Evolutionary conservation across 2,329 filamentous ascomycete genomes (phyloP), one percentile per base, ranked within the genome.

Genomic region (Davidsoniella virescens): DNA sequence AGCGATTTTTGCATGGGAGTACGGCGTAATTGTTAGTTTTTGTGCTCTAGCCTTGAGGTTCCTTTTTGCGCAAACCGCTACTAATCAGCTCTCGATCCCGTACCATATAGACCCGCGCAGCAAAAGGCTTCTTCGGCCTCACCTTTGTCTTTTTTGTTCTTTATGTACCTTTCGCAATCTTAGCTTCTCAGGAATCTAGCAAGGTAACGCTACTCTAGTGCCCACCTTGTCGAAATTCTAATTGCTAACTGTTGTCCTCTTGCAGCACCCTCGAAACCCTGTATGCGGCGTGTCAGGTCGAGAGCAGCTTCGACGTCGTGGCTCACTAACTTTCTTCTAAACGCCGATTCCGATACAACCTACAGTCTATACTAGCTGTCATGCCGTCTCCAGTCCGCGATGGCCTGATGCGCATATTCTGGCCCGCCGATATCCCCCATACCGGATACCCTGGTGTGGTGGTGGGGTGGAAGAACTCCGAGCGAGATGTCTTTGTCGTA

Each of bases 371-470:
- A 10, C 12, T 8, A 57, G 59, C 55, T 55, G 58, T 58, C 58
- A 61, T 62, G 67, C 75, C 72, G 72, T 81, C 81, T 77, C 70
- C 76, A 70, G 76, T 77, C 68, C 72, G 79, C 72, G 77, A 92
- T 85, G 88, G 85, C 61, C 73, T 96, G 71, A 87, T 96, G 81
- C 87, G 92, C 71, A 81, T 98, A 70, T 96, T 98, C 70, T 98
- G 92, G 92, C 93, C 92, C 60, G 84, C 84, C 61, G 88, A 94
- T 67, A 79, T 86, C 60, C 73, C 76, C 50, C 75, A 72, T 64
- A 84, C 81, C 50, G 76, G 78, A 57, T 72, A 76, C 52, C 78
- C 86, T 40, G 92, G 90, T 42, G 84, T 95, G 54, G 79, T 98
- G 56, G 84, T 98, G 44, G 92, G 92, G 60, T 98, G 90, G 87